A percentile compares a stretch with the other conserved stretches of the same genome.
Conservation (phyloP, 1,284 basidiomycete species). For the Afroboletus lepidellus region DNA sequence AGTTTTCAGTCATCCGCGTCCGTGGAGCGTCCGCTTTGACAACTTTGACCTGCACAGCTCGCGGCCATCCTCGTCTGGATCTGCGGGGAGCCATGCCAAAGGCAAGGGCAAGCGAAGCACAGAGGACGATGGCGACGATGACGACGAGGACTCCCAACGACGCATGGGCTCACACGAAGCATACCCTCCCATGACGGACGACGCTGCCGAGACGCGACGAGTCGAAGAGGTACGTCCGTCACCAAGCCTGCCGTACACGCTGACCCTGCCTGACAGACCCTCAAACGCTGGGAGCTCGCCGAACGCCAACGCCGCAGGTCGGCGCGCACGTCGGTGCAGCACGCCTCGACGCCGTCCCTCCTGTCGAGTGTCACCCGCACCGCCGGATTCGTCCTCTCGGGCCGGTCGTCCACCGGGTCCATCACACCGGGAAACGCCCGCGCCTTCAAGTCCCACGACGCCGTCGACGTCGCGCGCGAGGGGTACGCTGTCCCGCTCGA, state of each 20-base stretch:
- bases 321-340: conserved; percentile 49
- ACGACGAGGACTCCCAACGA: conserved; percentile 23
- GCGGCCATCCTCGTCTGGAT: conserved; percentile 16
- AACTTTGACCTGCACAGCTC: conserved; percentile 12
- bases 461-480: conserved; percentile 37
- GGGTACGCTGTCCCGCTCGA: conserved; percentile 47
- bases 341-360: conserved; percentile 42
- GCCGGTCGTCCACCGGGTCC: conserved; percentile 28
- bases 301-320: conserved; percentile 68
- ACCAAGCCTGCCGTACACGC: not conserved
- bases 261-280: conserved; percentile 47
- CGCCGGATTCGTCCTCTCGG: conserved; percentile 47
- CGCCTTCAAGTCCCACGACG: conserved; percentile 49
- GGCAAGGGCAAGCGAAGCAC: conserved; percentile 29
- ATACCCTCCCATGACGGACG: conserved; percentile 68
- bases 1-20: conserved; percentile 41
- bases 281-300: conserved; percentile 69
- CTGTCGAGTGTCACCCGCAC: conserved; percentile 54
- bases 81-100: conserved; percentile 16
- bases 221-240: conserved; percentile 60
- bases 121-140: conserved; percentile 22
- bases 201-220: conserved; percentile 60
- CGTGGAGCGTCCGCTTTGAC: conserved; percentile 33
- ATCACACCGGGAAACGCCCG: conserved; percentile 32
- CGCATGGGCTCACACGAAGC: conserved; percentile 29